Conservation (phyloP, 805 yeast species). For the Lipomyces yamadae region DNA sequence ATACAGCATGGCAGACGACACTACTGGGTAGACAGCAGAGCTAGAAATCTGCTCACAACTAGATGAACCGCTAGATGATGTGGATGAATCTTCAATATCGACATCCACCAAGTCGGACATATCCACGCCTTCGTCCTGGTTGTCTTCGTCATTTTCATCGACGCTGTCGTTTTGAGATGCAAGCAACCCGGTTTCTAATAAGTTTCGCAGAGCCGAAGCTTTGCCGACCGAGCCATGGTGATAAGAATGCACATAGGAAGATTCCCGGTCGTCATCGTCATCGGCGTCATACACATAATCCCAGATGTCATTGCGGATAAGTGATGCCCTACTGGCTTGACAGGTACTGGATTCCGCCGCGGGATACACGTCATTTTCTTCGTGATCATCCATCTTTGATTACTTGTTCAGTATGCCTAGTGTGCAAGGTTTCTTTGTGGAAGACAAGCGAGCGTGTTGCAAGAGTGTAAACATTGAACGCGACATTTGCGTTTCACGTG, state of each 20-base stretch:
- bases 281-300: not conserved
- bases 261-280: not conserved
- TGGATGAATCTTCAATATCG: not conserved
- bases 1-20: not conserved
- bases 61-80: not conserved
- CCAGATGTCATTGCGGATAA: not conserved
- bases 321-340: not conserved
- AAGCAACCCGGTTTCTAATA: not conserved
- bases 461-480: too few species aligned
- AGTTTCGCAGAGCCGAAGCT: not conserved
- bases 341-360: not conserved
- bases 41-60: not conserved
- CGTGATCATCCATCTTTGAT: not conserved
- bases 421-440: not conserved
- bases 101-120: not conserved
- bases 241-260: not conserved
- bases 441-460: too few species aligned
- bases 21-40: not conserved
- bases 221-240: conserved; percentile 6
- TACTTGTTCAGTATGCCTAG: not conserved
- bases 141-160: not conserved
- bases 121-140: not conserved
- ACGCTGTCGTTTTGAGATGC: not conserved
- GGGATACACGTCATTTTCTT: not conserved
- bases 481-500: too few species aligned